These are phyloP conservation scores for Lablab purpureus DNA, from an alignment of 306 rosid genomes.

Conservation along the genomic window DNA sequence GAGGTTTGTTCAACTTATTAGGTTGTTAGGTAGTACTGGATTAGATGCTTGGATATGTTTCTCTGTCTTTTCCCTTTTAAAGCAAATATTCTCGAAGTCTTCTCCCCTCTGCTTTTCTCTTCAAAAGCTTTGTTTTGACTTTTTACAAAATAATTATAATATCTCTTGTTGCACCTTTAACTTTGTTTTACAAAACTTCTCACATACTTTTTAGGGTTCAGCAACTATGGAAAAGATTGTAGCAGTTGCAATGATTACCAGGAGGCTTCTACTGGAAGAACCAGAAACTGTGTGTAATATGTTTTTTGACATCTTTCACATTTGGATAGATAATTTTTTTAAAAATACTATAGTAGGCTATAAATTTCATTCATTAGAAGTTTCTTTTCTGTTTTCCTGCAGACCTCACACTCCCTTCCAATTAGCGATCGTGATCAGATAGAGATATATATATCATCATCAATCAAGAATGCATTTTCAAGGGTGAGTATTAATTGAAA, in stretches of 20 bases:
- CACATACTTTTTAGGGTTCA: constrained; percentile 64
- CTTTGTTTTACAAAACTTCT: constrained; percentile 39
- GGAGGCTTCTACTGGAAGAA: constrained; percentile 97
- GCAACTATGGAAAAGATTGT: constrained; percentile 81
- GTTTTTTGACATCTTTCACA: constrained; percentile 43
- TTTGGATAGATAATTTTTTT: constrained; percentile 36
- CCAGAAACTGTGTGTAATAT: constrained; percentile 69
- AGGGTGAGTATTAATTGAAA: constrained; percentile 72
- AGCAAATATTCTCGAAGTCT: constrained; percentile 27
- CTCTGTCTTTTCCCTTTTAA: not conserved
- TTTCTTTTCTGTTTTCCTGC: constrained; percentile 43
- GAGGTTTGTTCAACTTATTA: constrained; percentile 68
- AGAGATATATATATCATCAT: constrained; percentile 77
- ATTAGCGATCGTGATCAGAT: constrained; percentile 90
- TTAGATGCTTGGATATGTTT: constrained; percentile 40
- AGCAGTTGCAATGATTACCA: constrained; percentile 88
- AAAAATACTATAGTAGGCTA: constrained; percentile 6
- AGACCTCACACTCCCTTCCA: constrained; percentile 72
- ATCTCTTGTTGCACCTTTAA: constrained; percentile 39
- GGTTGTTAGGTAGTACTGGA: constrained; percentile 24
- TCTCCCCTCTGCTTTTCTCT: constrained; percentile 25
- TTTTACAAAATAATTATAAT: constrained; percentile 37
- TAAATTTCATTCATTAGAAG: constrained; percentile 33
- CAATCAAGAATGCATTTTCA: constrained; percentile 78
- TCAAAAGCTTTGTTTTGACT: constrained; percentile 14